Base-by-base conservation (phyloP, 2,329 filamentous ascomycete genomes). In the Epichloe aotearoae region DNA sequence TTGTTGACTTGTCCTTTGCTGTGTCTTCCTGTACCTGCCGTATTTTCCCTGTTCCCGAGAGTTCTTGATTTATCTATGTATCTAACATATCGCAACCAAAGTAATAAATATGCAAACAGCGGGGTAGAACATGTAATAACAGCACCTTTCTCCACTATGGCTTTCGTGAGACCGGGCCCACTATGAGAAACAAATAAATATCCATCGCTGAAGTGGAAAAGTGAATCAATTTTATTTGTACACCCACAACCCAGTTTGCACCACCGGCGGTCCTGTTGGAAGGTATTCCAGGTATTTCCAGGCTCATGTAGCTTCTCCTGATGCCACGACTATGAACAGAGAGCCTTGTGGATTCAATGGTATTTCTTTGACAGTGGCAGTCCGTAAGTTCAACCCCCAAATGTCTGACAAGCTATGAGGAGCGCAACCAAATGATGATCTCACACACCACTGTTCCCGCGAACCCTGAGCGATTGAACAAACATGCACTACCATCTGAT, bases 401-500 rank as follows among this genome's bases (percentile, higher is more conserved):
- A 26, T 44, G 23, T 30, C 41, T n/a, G 19, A 20, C 15, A 38
- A 14, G 36, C 15, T 38, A n/a, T 38, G 23, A 46, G 19, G 30
- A 49, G 10, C 26, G 7, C 26, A 17, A 41, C 36, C 38, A 37
- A 55, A 68, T 80, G 77, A 81, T 78, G 77, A 80, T 69, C 63
- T 57, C 64, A 57, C 60, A 65, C 69, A 71, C 75, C 74, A 79
- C 75, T 69, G 75, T 80, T 80, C 75, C 64, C 74, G 78, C 73
- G 76, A 81, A 61, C 60, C 72, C 73, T 74, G 78, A 81, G 77
- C 78, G 75, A 62, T 57, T 64, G 73, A 79, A 81, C 74, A 73
- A 74, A 83, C 81, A 84, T 84, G 81, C 81, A 84, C 80, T 82
- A 84, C 81, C 81, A 84, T 84, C 81, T 84, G 81, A 81, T 68